Percentiles rank a stretch among this genome's conserved stretches.
These are phyloP conservation scores for Malus hybrid DNA, from an alignment of 331 rosid species.

Conservation along the genomic window DNA sequence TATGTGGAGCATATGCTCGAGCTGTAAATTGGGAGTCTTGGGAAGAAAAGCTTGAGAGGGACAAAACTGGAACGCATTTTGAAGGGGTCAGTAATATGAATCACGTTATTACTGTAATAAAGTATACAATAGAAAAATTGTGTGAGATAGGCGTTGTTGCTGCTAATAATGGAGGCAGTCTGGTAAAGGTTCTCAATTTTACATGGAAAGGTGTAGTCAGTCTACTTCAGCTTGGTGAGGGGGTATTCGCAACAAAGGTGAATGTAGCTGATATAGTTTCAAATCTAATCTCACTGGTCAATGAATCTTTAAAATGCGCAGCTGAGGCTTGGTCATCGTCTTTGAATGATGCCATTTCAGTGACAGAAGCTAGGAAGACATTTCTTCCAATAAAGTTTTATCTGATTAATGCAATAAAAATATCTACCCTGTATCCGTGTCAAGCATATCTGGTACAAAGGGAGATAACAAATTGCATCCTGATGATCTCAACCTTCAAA, in stretches of 20 bases:
- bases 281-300: constrained; percentile 51
- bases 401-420: constrained; percentile 66
- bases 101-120: constrained; percentile 50
- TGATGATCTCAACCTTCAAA: constrained; percentile 55
- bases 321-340: constrained; percentile 63
- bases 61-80: constrained; percentile 13
- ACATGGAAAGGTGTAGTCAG: constrained; percentile 93
- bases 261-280: constrained; percentile 43
- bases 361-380: constrained; percentile 60
- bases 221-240: constrained; percentile 75
- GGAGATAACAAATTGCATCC: constrained; percentile 53
- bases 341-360: constrained; percentile 46
- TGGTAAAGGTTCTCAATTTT: constrained; percentile 67
- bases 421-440: constrained; percentile 61
- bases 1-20: constrained; percentile 50
- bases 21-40: constrained; percentile 33
- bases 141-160: constrained; percentile 72
- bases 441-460: constrained; percentile 50
- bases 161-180: constrained; percentile 76
- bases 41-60: constrained; percentile 31
- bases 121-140: constrained; percentile 50
- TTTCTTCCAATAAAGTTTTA: constrained; percentile 80
- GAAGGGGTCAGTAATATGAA: constrained; percentile 28
- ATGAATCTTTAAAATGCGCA: constrained; percentile 59
- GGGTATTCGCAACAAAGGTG: constrained; percentile 34